Conservation (phyloP, 257 asterid species). For the Przewalskia tangutica region DNA sequence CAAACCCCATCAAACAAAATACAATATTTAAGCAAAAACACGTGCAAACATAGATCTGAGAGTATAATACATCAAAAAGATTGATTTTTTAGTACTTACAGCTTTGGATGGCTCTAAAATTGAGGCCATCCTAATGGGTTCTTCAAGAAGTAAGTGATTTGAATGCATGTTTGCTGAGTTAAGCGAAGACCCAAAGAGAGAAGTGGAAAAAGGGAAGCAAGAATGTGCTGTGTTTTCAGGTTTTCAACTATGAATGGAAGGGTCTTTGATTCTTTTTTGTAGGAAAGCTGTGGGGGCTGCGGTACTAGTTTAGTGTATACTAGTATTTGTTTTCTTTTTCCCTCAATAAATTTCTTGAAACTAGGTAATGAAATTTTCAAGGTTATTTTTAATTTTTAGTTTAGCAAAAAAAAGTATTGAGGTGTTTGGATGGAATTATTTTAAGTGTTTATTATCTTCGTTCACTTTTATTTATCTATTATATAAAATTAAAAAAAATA, state of each 20-base stretch:
- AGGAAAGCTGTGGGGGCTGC: background rate
- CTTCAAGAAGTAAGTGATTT: slow-evolving; percentile 73
- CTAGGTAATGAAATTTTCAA: background rate
- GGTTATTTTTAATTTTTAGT: background rate
- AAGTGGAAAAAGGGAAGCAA: background rate
- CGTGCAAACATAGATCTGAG: background rate
- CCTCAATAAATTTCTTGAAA: background rate
- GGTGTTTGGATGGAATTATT: too few species aligned
- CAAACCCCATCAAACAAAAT: slow-evolving; percentile 4
- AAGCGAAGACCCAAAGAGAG: background rate
- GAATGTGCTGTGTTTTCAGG: background rate
- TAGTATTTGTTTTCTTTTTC: background rate
- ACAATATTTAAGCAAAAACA: background rate
- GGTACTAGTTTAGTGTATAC: background rate
- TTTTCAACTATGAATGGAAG: background rate
- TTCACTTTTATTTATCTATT: too few species aligned
- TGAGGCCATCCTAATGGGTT: slow-evolving; percentile 88
- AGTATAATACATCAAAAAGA: background rate
- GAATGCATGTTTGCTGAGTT: slow-evolving; percentile 47
- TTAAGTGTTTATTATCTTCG: too few species aligned
- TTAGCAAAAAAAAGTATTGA: too few species aligned
- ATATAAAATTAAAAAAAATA: too few species aligned
- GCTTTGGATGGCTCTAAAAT: slow-evolving; percentile 87
- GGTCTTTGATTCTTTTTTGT: background rate
- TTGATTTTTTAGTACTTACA: slow-evolving; percentile 18